These are phyloP conservation scores for Salix dunnii DNA, from an alignment of 345 rosid genomes.

Conservation along the genomic window DNA sequence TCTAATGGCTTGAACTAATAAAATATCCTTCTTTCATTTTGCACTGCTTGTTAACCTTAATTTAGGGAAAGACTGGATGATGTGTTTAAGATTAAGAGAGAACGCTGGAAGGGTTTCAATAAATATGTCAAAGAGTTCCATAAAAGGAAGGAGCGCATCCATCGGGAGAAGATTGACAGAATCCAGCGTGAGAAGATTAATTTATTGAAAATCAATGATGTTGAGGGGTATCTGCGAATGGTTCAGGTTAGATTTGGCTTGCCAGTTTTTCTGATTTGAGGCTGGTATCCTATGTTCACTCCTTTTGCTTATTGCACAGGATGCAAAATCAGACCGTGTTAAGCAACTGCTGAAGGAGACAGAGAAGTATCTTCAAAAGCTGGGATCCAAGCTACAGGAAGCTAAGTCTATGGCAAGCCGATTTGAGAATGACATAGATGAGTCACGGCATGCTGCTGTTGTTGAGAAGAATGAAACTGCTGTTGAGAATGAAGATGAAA, in stretches of 20 bases:
- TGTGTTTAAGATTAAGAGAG: conserved; percentile 69
- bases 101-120: conserved; percentile 86
- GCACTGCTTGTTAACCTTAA: conserved; percentile 26
- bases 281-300: conserved; percentile 9
- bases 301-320: conserved; percentile 34
- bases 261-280: conserved; percentile 8
- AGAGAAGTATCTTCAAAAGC: conserved; percentile 84
- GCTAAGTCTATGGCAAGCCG: conserved; percentile 54
- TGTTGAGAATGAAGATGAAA: conserved; percentile 77
- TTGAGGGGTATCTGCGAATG: conserved; percentile 95
- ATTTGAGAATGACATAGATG: conserved; percentile 67
- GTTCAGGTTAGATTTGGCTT: conserved; percentile 59
- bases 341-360: conserved; percentile 86
- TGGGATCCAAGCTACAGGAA: conserved; percentile 77
- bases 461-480: conserved; percentile 57
- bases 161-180: conserved; percentile 92
- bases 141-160: conserved; percentile 81
- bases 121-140: conserved; percentile 87
- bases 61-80: conserved; percentile 86
- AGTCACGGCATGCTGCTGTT: conserved; percentile 33
- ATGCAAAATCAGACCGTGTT: conserved; percentile 92
- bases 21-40: conserved; percentile 2
- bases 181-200: conserved; percentile 95
- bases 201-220: conserved; percentile 86
- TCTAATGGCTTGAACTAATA: neutral